Conservation (phyloP, 257 asterid species). For the Penstemon newberryi region DNA sequence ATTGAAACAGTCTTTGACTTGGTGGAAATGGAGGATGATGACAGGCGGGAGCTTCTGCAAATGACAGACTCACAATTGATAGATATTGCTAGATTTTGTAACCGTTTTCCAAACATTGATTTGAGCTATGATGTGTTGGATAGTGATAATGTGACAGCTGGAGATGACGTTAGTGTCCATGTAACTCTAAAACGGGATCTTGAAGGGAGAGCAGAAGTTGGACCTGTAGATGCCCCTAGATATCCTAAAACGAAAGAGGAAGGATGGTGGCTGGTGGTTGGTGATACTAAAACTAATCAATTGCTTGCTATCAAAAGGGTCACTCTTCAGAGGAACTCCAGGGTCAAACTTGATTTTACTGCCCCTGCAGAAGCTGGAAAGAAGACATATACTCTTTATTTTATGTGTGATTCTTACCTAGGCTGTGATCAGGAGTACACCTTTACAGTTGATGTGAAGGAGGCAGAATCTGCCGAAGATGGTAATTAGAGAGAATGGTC, state of each 20-base stretch:
- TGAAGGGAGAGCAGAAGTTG: conserved; percentile 52
- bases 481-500: conserved; percentile 24
- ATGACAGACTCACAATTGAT: conserved; percentile 52
- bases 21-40: conserved; percentile 62
- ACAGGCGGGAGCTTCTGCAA: conserved; percentile 56
- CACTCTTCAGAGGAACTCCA: conserved; percentile 53
- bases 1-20: conserved; percentile 53
- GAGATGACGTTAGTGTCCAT: conserved; percentile 41
- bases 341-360: conserved; percentile 54
- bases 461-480: conserved; percentile 32
- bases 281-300: conserved; percentile 57
- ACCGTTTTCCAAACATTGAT: conserved; percentile 59
- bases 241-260: conserved; percentile 58
- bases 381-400: conserved; percentile 49
- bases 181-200: conserved; percentile 55
- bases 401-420: conserved; percentile 64
- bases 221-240: conserved; percentile 61
- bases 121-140: conserved; percentile 44
- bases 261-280: conserved; percentile 70
- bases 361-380: conserved; percentile 55
- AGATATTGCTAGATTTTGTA: conserved; percentile 60
- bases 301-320: conserved; percentile 60
- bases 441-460: conserved; percentile 50
- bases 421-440: conserved; percentile 65
- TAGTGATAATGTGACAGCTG: conserved; percentile 36